Base-by-base conservation (phyloP, 805 yeast species). In the Candida maltosa region DNA sequence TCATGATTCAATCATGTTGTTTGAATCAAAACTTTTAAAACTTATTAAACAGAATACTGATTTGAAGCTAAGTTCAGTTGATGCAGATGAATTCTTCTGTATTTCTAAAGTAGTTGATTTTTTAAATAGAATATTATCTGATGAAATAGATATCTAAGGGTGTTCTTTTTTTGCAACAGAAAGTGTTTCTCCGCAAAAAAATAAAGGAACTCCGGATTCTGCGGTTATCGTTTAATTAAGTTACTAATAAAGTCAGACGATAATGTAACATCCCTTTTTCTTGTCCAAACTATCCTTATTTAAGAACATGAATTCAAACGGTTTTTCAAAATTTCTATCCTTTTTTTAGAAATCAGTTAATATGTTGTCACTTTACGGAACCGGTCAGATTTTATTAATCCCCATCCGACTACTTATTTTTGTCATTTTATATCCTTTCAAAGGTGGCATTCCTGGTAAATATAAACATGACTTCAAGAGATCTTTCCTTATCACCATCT, bases 1-100 rank as follows among this genome's bases (percentile, higher is more conserved):
- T 32, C 69, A 62, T 46, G 69, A 61, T 41, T 35, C 56, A 1
- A 20, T 37, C 3, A 50, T 60, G 24, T 48, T 56, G 31, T 47
- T 57, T 34, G 69, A 62, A 35, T 38, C 47, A 35, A 48, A 40
- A 12, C 15, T 46, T n/a, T 17, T 49, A 12, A 23, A 37, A 3
- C 28, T 35, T 12, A 23, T 47, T 17, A 34, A 37, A 18, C 31
- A 34, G 18, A 29, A 33, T 22, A 35, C 35, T 11, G 26, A 26
- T 7, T 25, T 41, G 8, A 29, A 28, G 15, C 5, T 42, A 5
- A 34, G 33, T 25, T 31, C 32, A 7, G 29, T 47, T 8, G 40
- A 46, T 34, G 14, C 21, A 5, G 29, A 32, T 4, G 39, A 42
- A 33, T 54, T 44, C 35, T 56, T 51, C 38, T 54, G 59, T 14